Base-by-base conservation (phyloP, 495 filamentous ascomycete genomes). In the Aspergillus carlsbadensis region DNA sequence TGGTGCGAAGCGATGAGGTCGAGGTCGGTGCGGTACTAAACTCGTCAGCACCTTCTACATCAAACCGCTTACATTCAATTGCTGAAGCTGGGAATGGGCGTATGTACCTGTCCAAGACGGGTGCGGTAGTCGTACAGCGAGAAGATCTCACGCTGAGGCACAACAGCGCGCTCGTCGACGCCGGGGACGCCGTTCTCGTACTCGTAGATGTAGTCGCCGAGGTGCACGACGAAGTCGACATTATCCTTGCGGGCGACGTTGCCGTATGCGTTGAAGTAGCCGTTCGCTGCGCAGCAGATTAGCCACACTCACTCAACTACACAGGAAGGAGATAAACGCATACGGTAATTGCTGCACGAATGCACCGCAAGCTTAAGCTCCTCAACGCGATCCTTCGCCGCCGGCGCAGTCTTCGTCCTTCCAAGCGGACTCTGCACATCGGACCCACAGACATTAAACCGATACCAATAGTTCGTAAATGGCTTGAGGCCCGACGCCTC, bases 151-250 rank as follows among this genome's bases (percentile, higher is more conserved):
- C 72, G 72, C 64, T 81, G 69, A 1, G 84, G 83, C 10, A 72
- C 73, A 8, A 56, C 57, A 18, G 57, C 57, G 22, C 57, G 57
- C 45, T 60, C 57, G 36, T 82, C 78, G n/a, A 81, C 71, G 31
- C 83, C 59, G 5, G 54, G 45, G 2, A 53, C 69, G n/a, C 78
- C 79, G 15, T 79, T 73, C 26, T 68, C 70, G 41, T 81, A 82
- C 63, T 89, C 84, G 64, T 89, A 87, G 65, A 87, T 86, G 64
- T 87, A 88, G 63, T 89, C 86, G 18, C 84, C 84, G 11, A 60
- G 52, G 22, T 60, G 57, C 18, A 87, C 54, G 0, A 87, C 79
- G 66, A 83, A 88, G 65, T 89, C 84, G 11, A 86, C 82, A 18
- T 78, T 78, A 57, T 88, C 84, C 61, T 88, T 88, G 48, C 84